Base-by-base conservation (phyloP, 2,329 filamentous ascomycete genomes). In the Botryotinia calthae region DNA sequence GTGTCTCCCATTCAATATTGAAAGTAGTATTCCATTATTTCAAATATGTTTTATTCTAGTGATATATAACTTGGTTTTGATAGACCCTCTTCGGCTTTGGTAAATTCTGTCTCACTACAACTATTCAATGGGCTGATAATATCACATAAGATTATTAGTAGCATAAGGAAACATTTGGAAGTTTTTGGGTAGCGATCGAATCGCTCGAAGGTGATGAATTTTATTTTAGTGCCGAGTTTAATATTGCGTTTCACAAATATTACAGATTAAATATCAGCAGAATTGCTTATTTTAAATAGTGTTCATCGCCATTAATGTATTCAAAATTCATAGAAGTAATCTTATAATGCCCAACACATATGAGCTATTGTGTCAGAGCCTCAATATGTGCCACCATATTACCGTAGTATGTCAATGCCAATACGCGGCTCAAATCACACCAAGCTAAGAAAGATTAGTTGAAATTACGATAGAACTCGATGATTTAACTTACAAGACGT, bases 391-490 rank as follows among this genome's bases (percentile, higher is more conserved):
- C 5, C 48, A 51, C 0, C 10, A 5, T 14, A 14, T 7, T 6
- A 51, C 46, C 22, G 5, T 22, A 51, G 9, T 51, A 51, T n/a
- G 6, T 14, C 4, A n/a, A 14, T 51, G 25, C 10, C 25, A 6
- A 51, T 4, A 16, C 1, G 0, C 10, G 4, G 25, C 2, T n/a
- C 25, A 51, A n/a, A 0, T 25, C 25, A 1, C 25, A n/a, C 18
- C 7, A 4, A 0, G 8, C 54, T 58, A 22, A 34, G 18, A 16
- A 22, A 3, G 6, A 4, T 56, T 20, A 31, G n/a, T 28, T 56
- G 3, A 56, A 0, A 31, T 20, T 6, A 31, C 3, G 28, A 20
- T 10, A 22, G 28, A 31, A 3, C 18, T 58, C 22, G 54, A 20
- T 58, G 16, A 7, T 34, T 34, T 58, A 2, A 31, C 16, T 34